Evolutionary conservation across 116 monocot species (phyloP).

Genomic region (Dioscorea cayenensis): DNA sequence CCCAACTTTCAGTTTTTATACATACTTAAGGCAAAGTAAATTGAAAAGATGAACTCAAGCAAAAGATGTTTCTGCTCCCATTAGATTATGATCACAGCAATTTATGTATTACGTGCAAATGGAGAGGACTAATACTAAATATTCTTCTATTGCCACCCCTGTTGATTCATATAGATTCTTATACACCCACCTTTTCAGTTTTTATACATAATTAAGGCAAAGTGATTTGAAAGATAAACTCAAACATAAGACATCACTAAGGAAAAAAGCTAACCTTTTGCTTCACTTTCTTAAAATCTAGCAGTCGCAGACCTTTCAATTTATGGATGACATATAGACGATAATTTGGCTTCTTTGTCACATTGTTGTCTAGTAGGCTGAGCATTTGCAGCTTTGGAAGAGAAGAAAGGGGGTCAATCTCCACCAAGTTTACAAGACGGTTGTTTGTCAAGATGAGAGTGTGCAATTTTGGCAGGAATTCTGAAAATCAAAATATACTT

Average conservation of each 20-base stretch:
- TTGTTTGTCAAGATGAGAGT: constrained; percentile 91
- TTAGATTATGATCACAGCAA: no score
- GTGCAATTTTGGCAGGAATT: constrained; percentile 86
- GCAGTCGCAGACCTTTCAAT: constrained; percentile 67
- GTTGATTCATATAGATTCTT: no score
- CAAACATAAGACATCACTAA: no score
- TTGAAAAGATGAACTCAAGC: no score
- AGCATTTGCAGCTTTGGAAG: constrained; percentile 81
- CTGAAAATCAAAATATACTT: constrained; percentile 28
- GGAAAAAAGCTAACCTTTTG: constrained; percentile 54
- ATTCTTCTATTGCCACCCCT: no score
- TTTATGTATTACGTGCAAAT: no score
- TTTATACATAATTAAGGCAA: constrained; percentile 6
- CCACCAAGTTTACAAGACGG: constrained; percentile 81
- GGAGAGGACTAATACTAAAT: no score
- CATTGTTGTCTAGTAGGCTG: constrained; percentile 87
- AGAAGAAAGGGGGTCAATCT: constrained; percentile 92
- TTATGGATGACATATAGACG: constrained; percentile 91
- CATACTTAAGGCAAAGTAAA: no score
- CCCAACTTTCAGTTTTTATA: no score
- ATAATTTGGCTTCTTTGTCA: constrained; percentile 94
- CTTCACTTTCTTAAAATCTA: constrained; percentile 95
- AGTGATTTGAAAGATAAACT: background rate
- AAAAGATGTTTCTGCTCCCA: no score
- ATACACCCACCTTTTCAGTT: background rate